Percentiles rank a stretch among this genome's conserved stretches.
Conservation (phyloP, 192 early-diverging fungal species). For the Umbelopsis sp. region DNA sequence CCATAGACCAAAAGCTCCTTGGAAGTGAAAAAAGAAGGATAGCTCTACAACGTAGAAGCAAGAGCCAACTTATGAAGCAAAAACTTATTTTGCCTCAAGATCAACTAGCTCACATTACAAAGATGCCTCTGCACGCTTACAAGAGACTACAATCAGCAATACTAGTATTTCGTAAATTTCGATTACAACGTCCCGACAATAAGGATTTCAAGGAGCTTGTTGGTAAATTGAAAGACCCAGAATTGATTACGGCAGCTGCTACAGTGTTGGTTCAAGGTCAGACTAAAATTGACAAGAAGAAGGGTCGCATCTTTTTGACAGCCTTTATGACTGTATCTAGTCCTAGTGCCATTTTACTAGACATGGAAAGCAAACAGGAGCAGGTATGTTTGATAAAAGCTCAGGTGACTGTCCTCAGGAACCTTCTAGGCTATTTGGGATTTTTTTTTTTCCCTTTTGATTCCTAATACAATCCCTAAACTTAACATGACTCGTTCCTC, state of each 20-base stretch:
- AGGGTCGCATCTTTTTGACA: conserved; percentile 69
- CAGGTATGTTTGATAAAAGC: conserved; percentile 43
- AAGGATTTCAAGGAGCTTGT: conserved; percentile 35
- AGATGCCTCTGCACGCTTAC: not conserved
- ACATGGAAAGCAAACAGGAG: conserved; percentile 48
- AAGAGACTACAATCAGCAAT: not conserved
- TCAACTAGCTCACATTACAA: not conserved
- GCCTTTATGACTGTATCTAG: conserved; percentile 73
- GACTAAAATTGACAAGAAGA: conserved; percentile 44
- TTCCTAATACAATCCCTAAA: not conserved
- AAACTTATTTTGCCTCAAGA: not conserved
- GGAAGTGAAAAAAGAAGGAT: conserved; percentile 1
- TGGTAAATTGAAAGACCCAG: conserved; percentile 32
- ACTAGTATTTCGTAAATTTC: conserved; percentile 18
- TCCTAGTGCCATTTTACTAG: conserved; percentile 61
- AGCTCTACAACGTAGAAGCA: not conserved
- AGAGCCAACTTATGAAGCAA: conserved; percentile 5
- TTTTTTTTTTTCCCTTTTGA: not conserved
- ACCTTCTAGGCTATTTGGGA: not conserved
- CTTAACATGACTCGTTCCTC: not conserved
- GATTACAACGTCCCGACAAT: not conserved
- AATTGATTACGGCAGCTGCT: conserved; percentile 39
- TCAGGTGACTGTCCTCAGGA: not conserved
- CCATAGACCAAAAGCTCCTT: not conserved
- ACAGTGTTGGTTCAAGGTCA: conserved; percentile 38